phyloP scores from a whole-genome alignment of 2,329 filamentous ascomycete species.

The Paracorniculantispora psalliotae region DNA sequence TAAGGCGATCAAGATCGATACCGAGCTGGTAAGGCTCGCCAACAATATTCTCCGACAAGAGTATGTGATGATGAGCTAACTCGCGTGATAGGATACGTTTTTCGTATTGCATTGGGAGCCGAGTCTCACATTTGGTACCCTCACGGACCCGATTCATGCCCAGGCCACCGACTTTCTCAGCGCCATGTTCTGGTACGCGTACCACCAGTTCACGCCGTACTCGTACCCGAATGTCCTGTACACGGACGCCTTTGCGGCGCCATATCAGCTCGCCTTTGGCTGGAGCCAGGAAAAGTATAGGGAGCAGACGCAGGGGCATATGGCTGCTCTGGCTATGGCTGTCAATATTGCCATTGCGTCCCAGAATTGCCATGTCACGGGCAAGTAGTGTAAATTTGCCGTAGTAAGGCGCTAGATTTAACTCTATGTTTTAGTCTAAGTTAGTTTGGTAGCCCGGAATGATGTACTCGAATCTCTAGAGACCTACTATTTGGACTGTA shows the following conservation, averaged over 20 bases:
- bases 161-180: background rate
- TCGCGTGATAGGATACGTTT: background rate
- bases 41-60: background rate
- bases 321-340: constrained; percentile 14
- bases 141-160: background rate
- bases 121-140: background rate
- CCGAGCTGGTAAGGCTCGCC: background rate
- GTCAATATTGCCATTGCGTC: constrained; percentile 14
- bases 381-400: background rate
- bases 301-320: constrained; percentile 9
- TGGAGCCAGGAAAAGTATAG: constrained; percentile 6
- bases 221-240: constrained; percentile 15
- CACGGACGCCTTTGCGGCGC: constrained; percentile 12
- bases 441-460: background rate
- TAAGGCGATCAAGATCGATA: background rate
- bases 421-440: background rate
- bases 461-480: no score
- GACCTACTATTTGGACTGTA: no score
- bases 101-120: background rate
- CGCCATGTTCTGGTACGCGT: constrained; percentile 12
- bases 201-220: constrained; percentile 15
- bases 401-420: background rate
- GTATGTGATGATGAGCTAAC: background rate
- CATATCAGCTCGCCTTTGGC: constrained; percentile 4
- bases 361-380: constrained; percentile 13